A percentile compares a stretch with the other conserved stretches of the same genome.
Conservation (phyloP, 371 early-diverging fungal species). For the Rhizopus stolonifer region DNA sequence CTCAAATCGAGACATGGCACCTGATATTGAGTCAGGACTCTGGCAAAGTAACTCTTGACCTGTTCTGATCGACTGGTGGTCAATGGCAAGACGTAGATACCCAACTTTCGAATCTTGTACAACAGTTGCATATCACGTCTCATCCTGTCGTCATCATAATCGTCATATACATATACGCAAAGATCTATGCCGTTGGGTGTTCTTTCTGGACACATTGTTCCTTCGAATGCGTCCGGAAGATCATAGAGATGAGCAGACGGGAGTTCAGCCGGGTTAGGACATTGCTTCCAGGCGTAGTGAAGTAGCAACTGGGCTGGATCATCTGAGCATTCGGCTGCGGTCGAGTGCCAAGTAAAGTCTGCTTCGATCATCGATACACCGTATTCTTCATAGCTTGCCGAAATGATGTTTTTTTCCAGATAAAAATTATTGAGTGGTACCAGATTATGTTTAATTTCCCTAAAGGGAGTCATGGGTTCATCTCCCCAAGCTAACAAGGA, state of each 20-base stretch:
- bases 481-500: not conserved
- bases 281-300: constrained; percentile 32
- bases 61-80: constrained; percentile 5
- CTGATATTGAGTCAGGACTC: constrained; percentile 12
- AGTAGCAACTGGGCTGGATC: constrained; percentile 18
- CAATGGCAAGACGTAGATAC: constrained; percentile 36
- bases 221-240: constrained; percentile 10
- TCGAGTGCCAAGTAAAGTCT: constrained; percentile 41
- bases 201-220: constrained; percentile 35
- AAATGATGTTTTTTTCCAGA: constrained; percentile 13
- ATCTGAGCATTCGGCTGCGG: constrained; percentile 13
- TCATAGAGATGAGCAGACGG: constrained; percentile 10
- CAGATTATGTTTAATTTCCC: constrained; percentile 39
- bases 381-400: constrained; percentile 40
- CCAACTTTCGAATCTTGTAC: constrained; percentile 27
- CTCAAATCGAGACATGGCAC: constrained; percentile 24
- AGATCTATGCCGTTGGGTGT: constrained; percentile 49
- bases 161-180: constrained; percentile 46
- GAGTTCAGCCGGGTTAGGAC: constrained; percentile 20
- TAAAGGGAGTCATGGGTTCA: constrained; percentile 20
- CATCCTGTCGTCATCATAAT: constrained; percentile 14
- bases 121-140: constrained; percentile 30
- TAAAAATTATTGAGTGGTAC: constrained; percentile 22
- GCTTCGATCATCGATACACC: constrained; percentile 51
- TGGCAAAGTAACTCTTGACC: constrained; percentile 17